These are phyloP conservation scores for Nothopassalora personata DNA, from an alignment of 2,329 filamentous ascomycete species.

Conservation along the genomic window DNA sequence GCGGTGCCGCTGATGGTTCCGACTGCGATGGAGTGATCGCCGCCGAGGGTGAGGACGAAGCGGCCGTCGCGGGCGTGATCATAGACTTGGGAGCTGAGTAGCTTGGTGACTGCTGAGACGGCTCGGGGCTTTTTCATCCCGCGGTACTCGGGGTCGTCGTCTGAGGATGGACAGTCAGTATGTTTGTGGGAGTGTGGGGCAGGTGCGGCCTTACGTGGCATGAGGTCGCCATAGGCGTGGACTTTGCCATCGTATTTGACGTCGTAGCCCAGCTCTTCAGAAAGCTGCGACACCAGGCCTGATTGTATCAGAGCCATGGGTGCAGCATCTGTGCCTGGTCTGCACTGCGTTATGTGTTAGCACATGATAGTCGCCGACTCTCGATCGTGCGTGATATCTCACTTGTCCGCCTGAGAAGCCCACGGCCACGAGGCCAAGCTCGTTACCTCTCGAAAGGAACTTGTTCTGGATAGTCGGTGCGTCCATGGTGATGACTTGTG, in stretches of 20 bases:
- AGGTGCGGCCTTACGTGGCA: conserved; percentile 45
- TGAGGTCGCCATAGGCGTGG: conserved; percentile 72
- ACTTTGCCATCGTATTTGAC: conserved; percentile 78
- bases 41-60: conserved; percentile 86
- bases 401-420: conserved; percentile 97
- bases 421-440: conserved; percentile 88
- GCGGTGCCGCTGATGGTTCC: conserved; percentile 85
- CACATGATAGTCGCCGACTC: conserved; percentile 6
- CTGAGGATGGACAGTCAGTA: conserved; percentile 6
- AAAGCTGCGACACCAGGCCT: conserved; percentile 77
- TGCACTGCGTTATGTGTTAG: conserved; percentile 56
- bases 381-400: conserved; percentile 24
- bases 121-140: conserved; percentile 90
- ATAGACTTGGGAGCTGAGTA: conserved; percentile 80
- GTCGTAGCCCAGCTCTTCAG: conserved; percentile 80
- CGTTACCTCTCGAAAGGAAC: conserved; percentile 72
- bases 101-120: conserved; percentile 77
- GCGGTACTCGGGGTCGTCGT: conserved; percentile 70
- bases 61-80: conserved; percentile 75
- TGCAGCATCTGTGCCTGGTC: conserved; percentile 84
- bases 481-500: conserved; percentile 27
- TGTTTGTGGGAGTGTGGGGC: neutral
- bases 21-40: conserved; percentile 94
- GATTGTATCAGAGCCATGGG: conserved; percentile 83
- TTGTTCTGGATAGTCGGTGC: conserved; percentile 59